Evolutionary conservation across 306 rosid genomes (phyloP).

Genomic region (Quercus agrifolia): DNA sequence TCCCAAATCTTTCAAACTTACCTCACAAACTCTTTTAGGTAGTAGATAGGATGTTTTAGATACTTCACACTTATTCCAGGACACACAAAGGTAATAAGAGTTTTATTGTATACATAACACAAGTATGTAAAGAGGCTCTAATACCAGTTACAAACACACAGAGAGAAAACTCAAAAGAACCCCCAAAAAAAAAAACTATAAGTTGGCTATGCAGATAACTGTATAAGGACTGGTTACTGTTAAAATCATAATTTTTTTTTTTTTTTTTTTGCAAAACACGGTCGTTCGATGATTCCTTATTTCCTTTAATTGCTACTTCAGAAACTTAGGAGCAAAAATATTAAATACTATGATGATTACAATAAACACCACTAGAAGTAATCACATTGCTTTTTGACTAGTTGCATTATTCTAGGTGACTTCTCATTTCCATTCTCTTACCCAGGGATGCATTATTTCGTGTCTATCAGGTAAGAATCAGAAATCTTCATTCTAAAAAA

Average conservation of each 20-base stretch:
- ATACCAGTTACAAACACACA: too few relatives aligned
- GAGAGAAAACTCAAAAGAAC: background rate
- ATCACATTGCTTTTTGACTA: constrained; percentile 14
- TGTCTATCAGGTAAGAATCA: too few relatives aligned
- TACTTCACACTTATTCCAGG: too few relatives aligned
- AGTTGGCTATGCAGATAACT: background rate
- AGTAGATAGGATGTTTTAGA: too few relatives aligned
- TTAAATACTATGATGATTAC: background rate
- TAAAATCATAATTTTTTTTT: background rate
- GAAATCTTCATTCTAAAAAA: too few relatives aligned
- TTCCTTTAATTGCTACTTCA: background rate
- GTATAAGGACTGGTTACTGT: background rate
- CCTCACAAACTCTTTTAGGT: too few relatives aligned
- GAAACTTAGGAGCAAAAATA: background rate
- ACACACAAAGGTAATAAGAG: too few relatives aligned
- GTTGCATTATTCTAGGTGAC: background rate
- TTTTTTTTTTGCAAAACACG: background rate
- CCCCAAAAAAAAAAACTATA: too few relatives aligned
- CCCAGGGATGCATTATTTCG: background rate
- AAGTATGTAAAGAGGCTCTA: too few relatives aligned
- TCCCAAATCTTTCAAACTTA: background rate
- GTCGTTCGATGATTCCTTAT: background rate
- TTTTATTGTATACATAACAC: too few relatives aligned
- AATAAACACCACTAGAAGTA: background rate
- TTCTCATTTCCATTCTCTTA: background rate